Base-by-base conservation (phyloP, 768 basidiomycete species). In the Tulasnella sp. region DNA sequence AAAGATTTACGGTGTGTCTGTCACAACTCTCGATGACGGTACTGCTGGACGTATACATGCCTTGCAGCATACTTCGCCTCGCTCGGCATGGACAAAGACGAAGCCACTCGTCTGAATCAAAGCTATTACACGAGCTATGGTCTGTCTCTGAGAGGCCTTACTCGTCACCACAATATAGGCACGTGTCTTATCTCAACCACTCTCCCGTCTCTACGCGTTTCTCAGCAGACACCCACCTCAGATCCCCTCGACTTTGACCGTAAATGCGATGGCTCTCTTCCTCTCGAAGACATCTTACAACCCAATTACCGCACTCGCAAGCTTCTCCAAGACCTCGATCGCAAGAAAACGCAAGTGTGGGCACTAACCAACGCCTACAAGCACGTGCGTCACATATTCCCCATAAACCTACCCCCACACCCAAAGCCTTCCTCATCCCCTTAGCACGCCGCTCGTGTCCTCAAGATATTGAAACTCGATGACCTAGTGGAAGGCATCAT, bases 231-330 rank as follows among this genome's bases (percentile, higher is more conserved):
- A 32, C 23, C 15, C 46, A 37, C n/a, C 58, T 69, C 58, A 80
- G 89, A 92, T 67, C 83, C 86, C 9, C 67, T 91, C 49, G 87
- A 90, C 65, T 92, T 90, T 67, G 84, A 92, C 69, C 72, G 70
- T 51, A 80, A 84, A 68, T 92, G 89, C 67, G 89, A 92, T 63
- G 84, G 83, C 2, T 77, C 86, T 19, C 74, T 92, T 11, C 89
- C 89, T 6, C 73, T 92, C 6, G 89, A 92, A 65, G 75, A 82
- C 2, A 82, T 85, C 72, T 81, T 92, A 61, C 72, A 75, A 25
- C 84, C 81, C 29, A 72, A 84, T 65, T 78, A 82, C 6, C 64
- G 61, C 6, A 66, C 84, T 8, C 79, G 81, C 19, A 76, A 80
- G 63, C 75, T 92, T 5, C 75, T 92, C 49, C 70, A 83, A 66